A percentile compares a stretch with the other conserved stretches of the same genome.
Conservation (phyloP, 106 monocot species). For the Dendrobium officinale region DNA sequence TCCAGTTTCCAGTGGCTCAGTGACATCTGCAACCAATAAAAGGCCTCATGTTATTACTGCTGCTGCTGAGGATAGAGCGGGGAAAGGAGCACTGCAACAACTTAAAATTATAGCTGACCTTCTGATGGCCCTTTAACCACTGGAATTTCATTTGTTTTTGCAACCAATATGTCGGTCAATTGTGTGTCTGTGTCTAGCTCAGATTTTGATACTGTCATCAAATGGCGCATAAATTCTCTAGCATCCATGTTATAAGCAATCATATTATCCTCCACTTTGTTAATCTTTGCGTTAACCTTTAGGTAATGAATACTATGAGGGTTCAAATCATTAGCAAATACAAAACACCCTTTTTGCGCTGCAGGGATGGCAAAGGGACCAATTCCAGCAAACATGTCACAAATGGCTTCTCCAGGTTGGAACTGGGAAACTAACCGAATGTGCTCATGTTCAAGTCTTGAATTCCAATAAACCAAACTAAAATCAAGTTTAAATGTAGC, state of each 20-base stretch:
- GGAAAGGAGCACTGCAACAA: neutral
- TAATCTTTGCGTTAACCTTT: conserved; percentile 61
- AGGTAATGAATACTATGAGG: conserved; percentile 82
- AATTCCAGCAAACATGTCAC: conserved; percentile 96
- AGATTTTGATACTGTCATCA: conserved; percentile 35
- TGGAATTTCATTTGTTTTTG: conserved; percentile 10
- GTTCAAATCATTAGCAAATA: conserved; percentile 96
- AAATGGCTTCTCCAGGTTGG: conserved; percentile 64
- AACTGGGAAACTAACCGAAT: conserved; percentile 78
- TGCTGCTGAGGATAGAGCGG: neutral
- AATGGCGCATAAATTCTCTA: conserved; percentile 68
- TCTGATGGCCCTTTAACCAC: conserved; percentile 12
- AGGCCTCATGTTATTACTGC: neutral
- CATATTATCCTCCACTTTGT: conserved; percentile 75
- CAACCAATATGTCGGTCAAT: neutral
- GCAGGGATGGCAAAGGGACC: conserved; percentile 97
- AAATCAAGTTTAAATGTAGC: conserved; percentile 91
- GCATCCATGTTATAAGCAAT: conserved; percentile 90
- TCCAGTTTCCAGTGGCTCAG: conserved; percentile 1
- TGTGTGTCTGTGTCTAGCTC: conserved; percentile 25
- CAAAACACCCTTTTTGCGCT: conserved; percentile 85
- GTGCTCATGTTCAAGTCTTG: conserved; percentile 97
- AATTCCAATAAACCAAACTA: conserved; percentile 89
- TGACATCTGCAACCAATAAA: conserved; percentile 15
- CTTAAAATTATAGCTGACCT: neutral